A percentile compares a stretch with the other conserved stretches of the same genome.
These are phyloP conservation scores for Sclerotinia sclerotiorum DNA, from an alignment of 2,329 filamentous ascomycete species.

Conservation along the genomic window DNA sequence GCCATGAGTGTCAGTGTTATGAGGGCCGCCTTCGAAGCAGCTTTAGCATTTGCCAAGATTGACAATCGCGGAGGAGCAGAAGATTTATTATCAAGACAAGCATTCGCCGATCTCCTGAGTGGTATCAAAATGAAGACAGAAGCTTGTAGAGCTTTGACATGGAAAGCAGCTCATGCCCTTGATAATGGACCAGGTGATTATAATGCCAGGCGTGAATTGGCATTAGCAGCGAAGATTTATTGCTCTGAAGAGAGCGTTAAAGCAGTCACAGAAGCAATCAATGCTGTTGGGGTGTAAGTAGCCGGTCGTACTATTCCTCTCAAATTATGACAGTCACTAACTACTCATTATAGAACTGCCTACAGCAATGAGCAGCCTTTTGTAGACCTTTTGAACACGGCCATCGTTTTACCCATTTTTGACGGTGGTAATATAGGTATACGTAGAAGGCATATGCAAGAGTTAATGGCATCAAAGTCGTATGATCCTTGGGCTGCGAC, in stretches of 20 bases:
- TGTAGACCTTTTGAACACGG: slow-evolving; percentile 46
- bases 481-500: slow-evolving; percentile 50
- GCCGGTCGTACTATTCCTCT: not conserved
- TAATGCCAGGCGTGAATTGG: slow-evolving; percentile 44
- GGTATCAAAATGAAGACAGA: slow-evolving; percentile 54
- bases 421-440: slow-evolving; percentile 57
- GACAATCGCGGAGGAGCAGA: slow-evolving; percentile 49
- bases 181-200: slow-evolving; percentile 44
- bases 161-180: slow-evolving; percentile 49
- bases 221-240: slow-evolving; percentile 52
- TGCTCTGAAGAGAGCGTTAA: slow-evolving; percentile 52
- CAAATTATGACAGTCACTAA: slow-evolving; percentile 19
- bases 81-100: slow-evolving; percentile 49
- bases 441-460: slow-evolving; percentile 49
- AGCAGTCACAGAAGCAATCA: slow-evolving; percentile 51
- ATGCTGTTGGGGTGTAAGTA: slow-evolving; percentile 51
- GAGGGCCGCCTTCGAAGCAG: slow-evolving; percentile 53
- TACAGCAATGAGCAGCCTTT: slow-evolving; percentile 41
- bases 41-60: slow-evolving; percentile 50
- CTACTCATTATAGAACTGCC: slow-evolving; percentile 14
- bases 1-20: slow-evolving; percentile 56
- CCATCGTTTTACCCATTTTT: slow-evolving; percentile 50
- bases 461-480: slow-evolving; percentile 45
- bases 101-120: slow-evolving; percentile 52
- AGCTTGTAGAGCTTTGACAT: slow-evolving; percentile 49